A percentile compares a stretch with the other conserved stretches of the same genome.
phyloP scores from a whole-genome alignment of 1,139 yeast genomes.

The Protomyces gravidus region DNA sequence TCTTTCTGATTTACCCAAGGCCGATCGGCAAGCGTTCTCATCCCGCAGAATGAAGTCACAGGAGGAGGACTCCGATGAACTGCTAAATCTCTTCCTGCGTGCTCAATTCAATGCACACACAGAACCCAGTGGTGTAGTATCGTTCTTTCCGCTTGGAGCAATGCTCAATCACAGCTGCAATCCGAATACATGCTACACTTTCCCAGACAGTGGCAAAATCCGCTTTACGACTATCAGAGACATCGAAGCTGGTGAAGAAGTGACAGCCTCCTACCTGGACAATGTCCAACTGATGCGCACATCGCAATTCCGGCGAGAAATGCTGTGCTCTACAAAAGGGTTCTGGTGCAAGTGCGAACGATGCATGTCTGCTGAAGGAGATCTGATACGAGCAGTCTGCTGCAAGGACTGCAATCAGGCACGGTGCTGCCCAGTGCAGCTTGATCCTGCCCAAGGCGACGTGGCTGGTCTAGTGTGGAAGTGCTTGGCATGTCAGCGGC shows the following conservation, averaged over 20 bases:
- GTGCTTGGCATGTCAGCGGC: no score
- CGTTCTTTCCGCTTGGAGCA: constrained; percentile 14
- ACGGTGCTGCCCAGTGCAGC: no score
- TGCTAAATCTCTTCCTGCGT: neutral
- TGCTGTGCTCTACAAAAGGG: constrained; percentile 8
- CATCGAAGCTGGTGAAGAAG: constrained; percentile 4
- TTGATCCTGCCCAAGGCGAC: no score
- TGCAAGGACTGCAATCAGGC: no score
- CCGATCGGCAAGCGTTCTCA: no score
- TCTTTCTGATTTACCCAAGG: no score
- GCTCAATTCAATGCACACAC: constrained; percentile 25
- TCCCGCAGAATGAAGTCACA: no score
- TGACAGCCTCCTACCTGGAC: constrained; percentile 19
- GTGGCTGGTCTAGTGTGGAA: no score
- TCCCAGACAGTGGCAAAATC: constrained; percentile 7
- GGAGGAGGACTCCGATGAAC: no score
- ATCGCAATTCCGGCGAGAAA: neutral
- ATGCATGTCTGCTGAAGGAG: no score
- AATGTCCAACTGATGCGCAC: constrained; percentile 8
- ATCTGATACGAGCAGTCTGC: no score
- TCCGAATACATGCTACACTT: constrained; percentile 15
- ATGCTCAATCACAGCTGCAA: constrained; percentile 20
- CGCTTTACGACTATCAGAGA: neutral
- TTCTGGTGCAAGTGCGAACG: no score
- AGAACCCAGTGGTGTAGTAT: constrained; percentile 4